phyloP scores from a whole-genome alignment of 139 green algal genomes.

The Chlorella sp. region DNA sequence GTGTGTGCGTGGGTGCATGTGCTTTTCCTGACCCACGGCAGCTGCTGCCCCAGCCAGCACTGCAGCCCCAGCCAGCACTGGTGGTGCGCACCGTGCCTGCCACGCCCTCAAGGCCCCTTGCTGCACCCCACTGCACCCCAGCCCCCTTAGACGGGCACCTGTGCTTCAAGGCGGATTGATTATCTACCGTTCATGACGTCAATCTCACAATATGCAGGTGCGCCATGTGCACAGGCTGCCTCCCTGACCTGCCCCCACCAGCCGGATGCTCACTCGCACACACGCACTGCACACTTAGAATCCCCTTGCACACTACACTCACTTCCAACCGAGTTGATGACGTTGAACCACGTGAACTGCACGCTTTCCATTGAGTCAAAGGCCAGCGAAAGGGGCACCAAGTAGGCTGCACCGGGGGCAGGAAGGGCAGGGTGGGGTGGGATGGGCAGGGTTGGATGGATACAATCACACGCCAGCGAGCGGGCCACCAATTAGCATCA shows the following conservation, averaged over 20 bases:
- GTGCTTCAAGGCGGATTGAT: too few species aligned
- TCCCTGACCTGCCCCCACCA: too few species aligned
- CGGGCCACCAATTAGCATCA: background rate
- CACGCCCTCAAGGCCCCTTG: background rate
- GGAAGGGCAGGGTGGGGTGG: background rate
- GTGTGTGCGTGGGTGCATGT: background rate
- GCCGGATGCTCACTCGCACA: too few species aligned
- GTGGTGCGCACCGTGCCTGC: too few species aligned
- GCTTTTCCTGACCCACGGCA: too few species aligned
- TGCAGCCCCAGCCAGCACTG: background rate
- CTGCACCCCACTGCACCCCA: background rate
- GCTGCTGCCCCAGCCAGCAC: background rate
- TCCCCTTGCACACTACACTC: too few species aligned
- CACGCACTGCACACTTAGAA: too few species aligned
- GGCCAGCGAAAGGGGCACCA: slow-evolving; percentile 27
- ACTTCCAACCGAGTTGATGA: slow-evolving; percentile 8
- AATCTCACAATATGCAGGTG: too few species aligned
- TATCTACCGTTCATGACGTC: too few species aligned
- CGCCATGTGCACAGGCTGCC: too few species aligned
- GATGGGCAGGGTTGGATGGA: background rate
- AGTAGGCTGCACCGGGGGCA: background rate
- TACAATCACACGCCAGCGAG: background rate
- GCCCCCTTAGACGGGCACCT: background rate
- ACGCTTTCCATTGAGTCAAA: slow-evolving; percentile 32
- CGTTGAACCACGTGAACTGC: slow-evolving; percentile 7